These are phyloP conservation scores for Alternaria atra DNA, from an alignment of 2,329 filamentous ascomycete species.

Conservation along the genomic window DNA sequence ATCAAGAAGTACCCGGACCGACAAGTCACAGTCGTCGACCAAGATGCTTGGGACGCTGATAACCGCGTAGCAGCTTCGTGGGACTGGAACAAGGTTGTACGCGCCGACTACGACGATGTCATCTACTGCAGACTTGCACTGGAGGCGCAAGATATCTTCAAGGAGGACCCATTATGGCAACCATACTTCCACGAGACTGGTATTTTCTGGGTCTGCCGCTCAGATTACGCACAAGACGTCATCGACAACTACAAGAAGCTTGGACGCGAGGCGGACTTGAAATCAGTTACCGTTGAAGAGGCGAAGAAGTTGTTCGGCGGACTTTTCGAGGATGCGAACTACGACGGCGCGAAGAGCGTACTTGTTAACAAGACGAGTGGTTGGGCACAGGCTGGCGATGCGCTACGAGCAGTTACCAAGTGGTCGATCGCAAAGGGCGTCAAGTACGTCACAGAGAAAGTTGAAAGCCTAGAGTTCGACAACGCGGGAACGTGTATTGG, in stretches of 20 bases:
- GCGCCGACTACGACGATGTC: conserved; percentile 72
- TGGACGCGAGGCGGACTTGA: conserved; percentile 57
- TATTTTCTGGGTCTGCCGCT: conserved; percentile 56
- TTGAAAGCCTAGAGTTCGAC: conserved; percentile 60
- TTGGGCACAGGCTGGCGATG: conserved; percentile 70
- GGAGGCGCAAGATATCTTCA: conserved; percentile 71
- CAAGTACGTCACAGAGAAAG: conserved; percentile 65
- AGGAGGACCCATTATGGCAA: conserved; percentile 64
- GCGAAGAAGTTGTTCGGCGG: conserved; percentile 67
- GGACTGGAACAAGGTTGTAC: conserved; percentile 78
- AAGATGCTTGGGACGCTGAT: conserved; percentile 41
- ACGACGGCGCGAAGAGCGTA: conserved; percentile 66
- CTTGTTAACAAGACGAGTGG: conserved; percentile 69
- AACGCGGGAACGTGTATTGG: conserved; percentile 53
- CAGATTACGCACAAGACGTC: conserved; percentile 59
- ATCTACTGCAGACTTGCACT: conserved; percentile 71
- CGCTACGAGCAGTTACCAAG: conserved; percentile 64
- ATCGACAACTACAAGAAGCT: conserved; percentile 61
- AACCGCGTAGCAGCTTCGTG: conserved; percentile 68
- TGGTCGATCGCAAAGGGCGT: conserved; percentile 65
- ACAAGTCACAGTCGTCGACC: conserved; percentile 53
- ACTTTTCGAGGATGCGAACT: conserved; percentile 68
- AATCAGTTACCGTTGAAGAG: conserved; percentile 57
- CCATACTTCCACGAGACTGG: conserved; percentile 63
- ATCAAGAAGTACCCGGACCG: conserved; percentile 54